These are phyloP conservation scores for Diaporthe eres DNA, from an alignment of 2,329 filamentous ascomycete species.

Conservation along the genomic window DNA sequence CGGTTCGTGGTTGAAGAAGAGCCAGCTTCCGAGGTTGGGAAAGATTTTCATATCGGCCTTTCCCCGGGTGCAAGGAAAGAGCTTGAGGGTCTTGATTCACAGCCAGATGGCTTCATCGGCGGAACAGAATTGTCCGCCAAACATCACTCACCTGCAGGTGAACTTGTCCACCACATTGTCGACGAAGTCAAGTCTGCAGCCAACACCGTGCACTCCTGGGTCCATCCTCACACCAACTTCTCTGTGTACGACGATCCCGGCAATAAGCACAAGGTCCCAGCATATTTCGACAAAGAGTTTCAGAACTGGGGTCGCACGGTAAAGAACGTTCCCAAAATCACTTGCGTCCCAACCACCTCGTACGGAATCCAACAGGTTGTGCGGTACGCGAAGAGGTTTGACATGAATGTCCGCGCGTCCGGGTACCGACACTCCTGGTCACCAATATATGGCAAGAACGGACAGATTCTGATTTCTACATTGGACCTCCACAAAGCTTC, in stretches of 20 bases:
- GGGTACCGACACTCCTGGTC: slow-evolving; percentile 62
- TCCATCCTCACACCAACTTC: background rate
- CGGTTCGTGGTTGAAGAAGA: background rate
- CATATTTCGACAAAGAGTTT: slow-evolving; percentile 49
- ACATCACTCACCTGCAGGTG: background rate
- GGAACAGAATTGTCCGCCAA: background rate
- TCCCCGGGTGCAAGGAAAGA: background rate
- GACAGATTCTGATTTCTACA: slow-evolving; percentile 59
- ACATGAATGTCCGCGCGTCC: slow-evolving; percentile 56
- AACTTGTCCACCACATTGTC: background rate
- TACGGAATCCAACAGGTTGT: slow-evolving; percentile 58
- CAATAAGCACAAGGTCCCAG: background rate
- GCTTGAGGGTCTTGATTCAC: background rate
- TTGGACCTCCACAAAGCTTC: slow-evolving; percentile 55
- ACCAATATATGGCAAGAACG: slow-evolving; percentile 56
- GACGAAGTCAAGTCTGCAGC: background rate
- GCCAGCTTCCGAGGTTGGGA: background rate
- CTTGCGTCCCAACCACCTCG: slow-evolving; percentile 58
- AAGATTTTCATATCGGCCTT: slow-evolving; percentile 2
- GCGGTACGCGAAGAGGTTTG: slow-evolving; percentile 51
- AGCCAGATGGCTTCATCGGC: background rate
- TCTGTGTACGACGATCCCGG: background rate
- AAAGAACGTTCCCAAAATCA: slow-evolving; percentile 55
- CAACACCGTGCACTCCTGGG: background rate
- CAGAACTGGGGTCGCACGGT: slow-evolving; percentile 59